Evolutionary conservation across 129 eudicot species (phyloP), one percentile per base, ranked within the genome.

Genomic region (Tagetes patula): DNA sequence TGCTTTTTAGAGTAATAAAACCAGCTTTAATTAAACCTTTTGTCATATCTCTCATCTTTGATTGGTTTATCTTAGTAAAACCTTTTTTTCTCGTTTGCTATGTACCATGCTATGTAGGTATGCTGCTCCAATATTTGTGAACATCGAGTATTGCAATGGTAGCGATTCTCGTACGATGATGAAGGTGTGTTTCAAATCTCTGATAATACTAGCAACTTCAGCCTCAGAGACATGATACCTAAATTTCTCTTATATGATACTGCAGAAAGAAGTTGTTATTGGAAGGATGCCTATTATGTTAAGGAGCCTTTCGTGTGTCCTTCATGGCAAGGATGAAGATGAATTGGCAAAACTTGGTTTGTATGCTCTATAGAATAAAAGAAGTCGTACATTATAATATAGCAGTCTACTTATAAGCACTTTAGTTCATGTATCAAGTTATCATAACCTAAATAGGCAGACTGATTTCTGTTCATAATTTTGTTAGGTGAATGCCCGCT

Each of bases 221-320:
- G 31, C 65, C 59, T 66, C 30, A 52, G 50, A 39, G 59, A 40
- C 37, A 53, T 80, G 52, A 74, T 79, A 59, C 52, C 54, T 49
- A 14, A 54, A 1, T 66, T 38, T 63, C 64, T 61, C 6, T 50
- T 64, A 52, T 42, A 20, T 66, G 69, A 58, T 53, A 65, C 65
- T 72, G 77, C 88, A 93, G 98, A 89, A 43, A 52, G 71, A 84
- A 65, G 89, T 85, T 55, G 60, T 80, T 9, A 90, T 94, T 3
- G 99, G 97, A 70, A 84, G 84, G 82, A 88, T 94, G 93, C 99
- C 99, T 36, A 79, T 95, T 67, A 95, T 95, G 99, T 81, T 88
- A 72, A 84, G 90, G 76, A 95, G 99, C 69, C 32, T 75, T 74
- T 48, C 75, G 10, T 95, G 99, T 74, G 86, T 86, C 48, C 79